Conservation (phyloP, 805 yeast genomes). For the Metschnikowia picachoensis region DNA sequence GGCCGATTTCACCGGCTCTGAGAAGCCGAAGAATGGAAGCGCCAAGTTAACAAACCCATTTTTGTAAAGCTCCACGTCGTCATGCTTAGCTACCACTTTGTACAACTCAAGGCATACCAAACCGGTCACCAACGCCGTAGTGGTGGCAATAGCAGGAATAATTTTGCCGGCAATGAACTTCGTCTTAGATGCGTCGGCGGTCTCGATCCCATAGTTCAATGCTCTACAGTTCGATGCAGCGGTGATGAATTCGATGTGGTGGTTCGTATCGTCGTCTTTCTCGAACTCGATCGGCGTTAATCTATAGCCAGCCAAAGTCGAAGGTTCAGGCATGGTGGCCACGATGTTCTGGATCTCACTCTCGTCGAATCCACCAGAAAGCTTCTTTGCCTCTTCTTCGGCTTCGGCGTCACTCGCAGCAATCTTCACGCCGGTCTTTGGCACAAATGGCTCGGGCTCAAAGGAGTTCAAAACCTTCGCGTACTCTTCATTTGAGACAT, state of each 20-base stretch:
- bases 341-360: constrained; percentile 68
- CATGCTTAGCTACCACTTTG: constrained; percentile 77
- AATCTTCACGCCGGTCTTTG: constrained; percentile 71
- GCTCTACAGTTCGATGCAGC: constrained; percentile 98
- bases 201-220: constrained; percentile 78
- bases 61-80: constrained; percentile 78
- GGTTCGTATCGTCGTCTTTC: constrained; percentile 95
- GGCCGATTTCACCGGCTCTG: constrained; percentile 89
- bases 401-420: constrained; percentile 86
- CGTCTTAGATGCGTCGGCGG: constrained; percentile 85
- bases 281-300: constrained; percentile 91
- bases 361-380: constrained; percentile 45
- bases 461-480: constrained; percentile 48
- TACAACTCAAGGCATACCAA: constrained; percentile 86
- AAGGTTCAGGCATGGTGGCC: constrained; percentile 80
- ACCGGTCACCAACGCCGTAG: constrained; percentile 97
- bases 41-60: constrained; percentile 92
- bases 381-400: constrained; percentile 63
- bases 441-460: constrained; percentile 55
- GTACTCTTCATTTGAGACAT: constrained; percentile 50
- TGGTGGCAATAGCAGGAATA: constrained; percentile 98
- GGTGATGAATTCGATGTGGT: constrained; percentile 92
- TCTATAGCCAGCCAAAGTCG: constrained; percentile 83
- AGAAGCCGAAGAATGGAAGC: constrained; percentile 92
- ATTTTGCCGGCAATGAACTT: constrained; percentile 98